phyloP scores from a whole-genome alignment of 1,284 basidiomycete genomes.

The Pyrrhoderma noxium region DNA sequence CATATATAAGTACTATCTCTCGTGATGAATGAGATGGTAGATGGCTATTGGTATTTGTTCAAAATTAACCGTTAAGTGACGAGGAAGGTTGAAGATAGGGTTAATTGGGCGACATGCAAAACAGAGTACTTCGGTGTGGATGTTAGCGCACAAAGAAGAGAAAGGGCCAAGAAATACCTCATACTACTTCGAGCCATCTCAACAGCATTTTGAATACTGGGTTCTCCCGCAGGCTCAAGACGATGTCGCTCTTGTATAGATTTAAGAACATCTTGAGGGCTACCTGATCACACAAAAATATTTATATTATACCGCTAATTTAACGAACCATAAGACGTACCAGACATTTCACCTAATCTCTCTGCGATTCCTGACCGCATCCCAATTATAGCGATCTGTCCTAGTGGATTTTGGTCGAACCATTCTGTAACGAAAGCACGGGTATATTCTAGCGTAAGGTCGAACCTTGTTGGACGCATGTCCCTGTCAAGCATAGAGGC shows the following conservation, averaged over 20 bases:
- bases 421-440: conserved; percentile 91
- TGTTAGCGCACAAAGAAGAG: conserved; percentile 7
- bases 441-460: conserved; percentile 83
- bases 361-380: conserved; percentile 88
- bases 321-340: conserved; percentile 35
- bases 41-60: conserved; percentile 51
- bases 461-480: conserved; percentile 89
- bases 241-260: conserved; percentile 82
- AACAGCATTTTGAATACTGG: conserved; percentile 92
- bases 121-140: no score
- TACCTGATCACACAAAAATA: conserved; percentile 47
- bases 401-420: conserved; percentile 99
- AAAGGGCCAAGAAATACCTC: conserved; percentile 45
- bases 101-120: no score
- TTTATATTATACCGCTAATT: not conserved
- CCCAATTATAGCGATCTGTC: conserved; percentile 92
- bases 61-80: not conserved
- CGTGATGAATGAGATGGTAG: conserved; percentile 92
- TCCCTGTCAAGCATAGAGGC: conserved; percentile 92
- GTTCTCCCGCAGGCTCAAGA: conserved; percentile 87
- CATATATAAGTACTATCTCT: conserved; percentile 90
- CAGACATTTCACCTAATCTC: conserved; percentile 82
- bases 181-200: conserved; percentile 91
- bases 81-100: no score
- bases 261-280: conserved; percentile 88